Evolutionary conservation across 495 filamentous ascomycete genomes (phyloP).

Genomic region (Sabuloglossum arenarium): DNA sequence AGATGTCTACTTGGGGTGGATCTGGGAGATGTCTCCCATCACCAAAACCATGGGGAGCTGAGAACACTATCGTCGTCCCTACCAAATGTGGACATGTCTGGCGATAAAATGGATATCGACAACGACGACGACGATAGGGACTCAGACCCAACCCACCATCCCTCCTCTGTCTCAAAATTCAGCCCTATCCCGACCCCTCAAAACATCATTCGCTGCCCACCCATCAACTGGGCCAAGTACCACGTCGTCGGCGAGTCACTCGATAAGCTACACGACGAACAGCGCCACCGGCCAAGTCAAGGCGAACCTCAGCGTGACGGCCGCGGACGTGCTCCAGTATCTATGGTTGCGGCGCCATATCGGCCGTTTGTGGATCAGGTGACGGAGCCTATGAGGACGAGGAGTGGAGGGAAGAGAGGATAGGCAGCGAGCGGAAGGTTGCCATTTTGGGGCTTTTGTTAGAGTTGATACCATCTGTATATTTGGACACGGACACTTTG

Average conservation of each 20-base stretch:
- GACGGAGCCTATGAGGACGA: not conserved
- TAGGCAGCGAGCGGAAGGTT: not conserved
- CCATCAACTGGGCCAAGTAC: constrained; percentile 84
- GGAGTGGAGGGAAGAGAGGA: not conserved
- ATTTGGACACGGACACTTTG: not conserved
- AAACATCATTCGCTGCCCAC: constrained; percentile 62
- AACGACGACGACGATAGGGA: constrained; percentile 17
- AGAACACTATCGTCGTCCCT: not conserved
- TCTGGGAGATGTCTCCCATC: not conserved
- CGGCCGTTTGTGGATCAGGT: constrained; percentile 36
- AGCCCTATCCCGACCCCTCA: constrained; percentile 52
- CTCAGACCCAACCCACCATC: constrained; percentile 2
- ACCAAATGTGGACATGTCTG: constrained; percentile 4
- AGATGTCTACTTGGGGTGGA: not conserved
- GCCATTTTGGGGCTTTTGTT: not conserved
- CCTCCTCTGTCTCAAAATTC: too few species aligned
- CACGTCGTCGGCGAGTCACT: constrained; percentile 59
- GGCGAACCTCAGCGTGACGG: constrained; percentile 28
- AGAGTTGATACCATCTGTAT: not conserved
- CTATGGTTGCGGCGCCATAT: constrained; percentile 52
- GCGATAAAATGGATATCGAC: constrained; percentile 17
- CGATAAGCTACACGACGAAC: constrained; percentile 66
- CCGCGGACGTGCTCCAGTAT: constrained; percentile 25
- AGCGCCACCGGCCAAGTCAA: constrained; percentile 37
- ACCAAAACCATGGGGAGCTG: not conserved